Conservation (phyloP, 1,284 basidiomycete species). For the Cryptococcus maquisensis region DNA sequence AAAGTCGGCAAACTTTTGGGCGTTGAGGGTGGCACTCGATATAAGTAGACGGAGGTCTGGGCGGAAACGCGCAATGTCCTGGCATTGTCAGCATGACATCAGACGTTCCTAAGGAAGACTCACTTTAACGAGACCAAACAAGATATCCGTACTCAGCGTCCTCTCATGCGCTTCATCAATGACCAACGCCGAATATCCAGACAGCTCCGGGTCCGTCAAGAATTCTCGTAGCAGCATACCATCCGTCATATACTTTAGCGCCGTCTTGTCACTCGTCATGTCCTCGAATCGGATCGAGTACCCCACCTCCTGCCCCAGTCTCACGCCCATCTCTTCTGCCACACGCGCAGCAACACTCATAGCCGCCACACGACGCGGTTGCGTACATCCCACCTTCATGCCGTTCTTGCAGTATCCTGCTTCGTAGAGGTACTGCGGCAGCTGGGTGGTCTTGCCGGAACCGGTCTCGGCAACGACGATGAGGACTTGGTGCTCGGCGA, state of each 20-base stretch:
- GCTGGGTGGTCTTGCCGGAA: constrained; percentile 96
- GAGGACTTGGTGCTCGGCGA: constrained; percentile 83
- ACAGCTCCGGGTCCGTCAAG: constrained; percentile 89
- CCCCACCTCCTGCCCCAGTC: constrained; percentile 94
- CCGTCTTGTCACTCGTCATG: constrained; percentile 96
- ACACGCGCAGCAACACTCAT: constrained; percentile 99
- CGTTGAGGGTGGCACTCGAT: constrained; percentile 94
- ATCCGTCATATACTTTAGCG: constrained; percentile 97
- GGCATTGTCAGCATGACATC: neutral
- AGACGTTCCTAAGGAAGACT: constrained; percentile 36
- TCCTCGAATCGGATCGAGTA: constrained; percentile 99
- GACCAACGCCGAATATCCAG: constrained; percentile 85
- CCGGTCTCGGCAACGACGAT: constrained; percentile 92
- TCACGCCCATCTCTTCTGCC: constrained; percentile 95
- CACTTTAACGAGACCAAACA: constrained; percentile 95
- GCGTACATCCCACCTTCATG: constrained; percentile 91
- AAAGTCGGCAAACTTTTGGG: constrained; percentile 92
- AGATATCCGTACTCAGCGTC: constrained; percentile 91
- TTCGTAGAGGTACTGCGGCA: constrained; percentile 97
- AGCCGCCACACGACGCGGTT: constrained; percentile 96
- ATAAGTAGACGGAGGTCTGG: constrained; percentile 87
- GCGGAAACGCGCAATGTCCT: constrained; percentile 96
- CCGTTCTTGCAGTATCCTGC: constrained; percentile 88
- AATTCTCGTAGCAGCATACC: constrained; percentile 97
- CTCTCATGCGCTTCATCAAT: constrained; percentile 97